A percentile compares a stretch with the other conserved stretches of the same genome.
Evolutionary conservation across 2,329 filamentous ascomycete species (phyloP).

Genomic region (Epichloe sp.): DNA sequence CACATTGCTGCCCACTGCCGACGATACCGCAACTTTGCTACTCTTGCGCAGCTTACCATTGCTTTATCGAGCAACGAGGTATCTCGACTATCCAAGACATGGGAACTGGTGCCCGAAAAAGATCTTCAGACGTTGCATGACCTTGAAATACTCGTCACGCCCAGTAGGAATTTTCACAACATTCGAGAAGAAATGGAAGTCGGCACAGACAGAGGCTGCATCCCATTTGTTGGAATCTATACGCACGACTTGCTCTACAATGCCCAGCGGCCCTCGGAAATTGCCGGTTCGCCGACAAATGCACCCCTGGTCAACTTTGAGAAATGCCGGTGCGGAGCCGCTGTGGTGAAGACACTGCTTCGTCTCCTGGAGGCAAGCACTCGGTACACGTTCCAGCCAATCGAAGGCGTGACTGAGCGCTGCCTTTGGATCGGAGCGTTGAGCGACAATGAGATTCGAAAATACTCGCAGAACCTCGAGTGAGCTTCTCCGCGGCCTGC

Average conservation of each 20-base stretch:
- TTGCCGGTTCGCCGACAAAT: conserved; percentile 51
- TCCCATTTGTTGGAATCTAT: conserved; percentile 74
- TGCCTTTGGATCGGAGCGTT: conserved; percentile 79
- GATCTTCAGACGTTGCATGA: conserved; percentile 55
- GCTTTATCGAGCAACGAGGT: conserved; percentile 65
- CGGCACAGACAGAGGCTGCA: conserved; percentile 56
- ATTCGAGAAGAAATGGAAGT: conserved; percentile 68
- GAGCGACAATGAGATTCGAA: conserved; percentile 59
- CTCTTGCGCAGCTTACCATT: conserved; percentile 68
- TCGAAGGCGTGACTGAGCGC: conserved; percentile 64
- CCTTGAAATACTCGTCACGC: conserved; percentile 61
- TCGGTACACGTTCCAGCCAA: conserved; percentile 58
- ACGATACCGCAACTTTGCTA: conserved; percentile 69
- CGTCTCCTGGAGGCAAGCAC: conserved; percentile 68
- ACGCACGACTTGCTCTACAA: conserved; percentile 77
- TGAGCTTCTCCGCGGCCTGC: conserved; percentile 1
- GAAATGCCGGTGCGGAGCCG: conserved; percentile 61
- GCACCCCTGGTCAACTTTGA: conserved; percentile 73
- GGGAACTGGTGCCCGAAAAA: conserved; percentile 51
- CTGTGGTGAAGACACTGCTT: conserved; percentile 66
- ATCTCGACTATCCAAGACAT: conserved; percentile 53
- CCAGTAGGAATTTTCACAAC: conserved; percentile 64
- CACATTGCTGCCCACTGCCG: conserved; percentile 69
- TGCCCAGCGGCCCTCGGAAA: conserved; percentile 62
- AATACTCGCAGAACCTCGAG: conserved; percentile 37